A percentile compares a stretch with the other conserved stretches of the same genome.
Conservation (phyloP, 2,329 filamentous ascomycete genomes). For the Ophiocordyceps polyrhachis-furcata region DNA sequence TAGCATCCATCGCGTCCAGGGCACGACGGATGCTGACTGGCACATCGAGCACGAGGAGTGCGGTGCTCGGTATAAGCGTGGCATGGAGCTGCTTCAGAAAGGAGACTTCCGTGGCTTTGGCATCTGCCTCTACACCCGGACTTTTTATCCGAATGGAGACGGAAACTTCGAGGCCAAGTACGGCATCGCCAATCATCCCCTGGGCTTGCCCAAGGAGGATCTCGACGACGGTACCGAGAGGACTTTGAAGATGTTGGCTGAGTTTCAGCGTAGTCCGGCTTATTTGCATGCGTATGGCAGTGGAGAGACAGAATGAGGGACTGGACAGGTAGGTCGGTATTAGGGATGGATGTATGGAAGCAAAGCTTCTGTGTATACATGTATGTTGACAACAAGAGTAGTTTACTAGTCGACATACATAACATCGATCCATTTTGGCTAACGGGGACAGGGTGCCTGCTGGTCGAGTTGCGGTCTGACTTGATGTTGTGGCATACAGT, state of each 20-base stretch:
- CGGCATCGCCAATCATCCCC: conserved; percentile 24
- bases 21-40: conserved; percentile 42
- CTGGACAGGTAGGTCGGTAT: neutral
- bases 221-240: conserved; percentile 35
- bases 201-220: conserved; percentile 40
- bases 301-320: neutral
- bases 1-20: conserved; percentile 37
- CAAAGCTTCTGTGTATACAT: too few relatives aligned
- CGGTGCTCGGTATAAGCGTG: conserved; percentile 24
- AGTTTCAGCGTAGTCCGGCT: neutral
- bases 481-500: too few relatives aligned
- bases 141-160: conserved; percentile 27
- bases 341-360: neutral
- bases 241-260: conserved; percentile 21
- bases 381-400: too few relatives aligned
- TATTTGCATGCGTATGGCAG: neutral
- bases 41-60: conserved; percentile 27
- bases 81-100: conserved; percentile 21
- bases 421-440: too few relatives aligned
- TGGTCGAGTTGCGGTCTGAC: too few relatives aligned
- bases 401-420: too few relatives aligned
- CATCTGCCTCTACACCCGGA: conserved; percentile 33
- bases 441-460: too few relatives aligned
- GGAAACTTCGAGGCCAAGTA: conserved; percentile 22
- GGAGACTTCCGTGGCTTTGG: conserved; percentile 23